phyloP scores from a whole-genome alignment of 139 green algal genomes.

The Auxenochlorella protothecoides region DNA sequence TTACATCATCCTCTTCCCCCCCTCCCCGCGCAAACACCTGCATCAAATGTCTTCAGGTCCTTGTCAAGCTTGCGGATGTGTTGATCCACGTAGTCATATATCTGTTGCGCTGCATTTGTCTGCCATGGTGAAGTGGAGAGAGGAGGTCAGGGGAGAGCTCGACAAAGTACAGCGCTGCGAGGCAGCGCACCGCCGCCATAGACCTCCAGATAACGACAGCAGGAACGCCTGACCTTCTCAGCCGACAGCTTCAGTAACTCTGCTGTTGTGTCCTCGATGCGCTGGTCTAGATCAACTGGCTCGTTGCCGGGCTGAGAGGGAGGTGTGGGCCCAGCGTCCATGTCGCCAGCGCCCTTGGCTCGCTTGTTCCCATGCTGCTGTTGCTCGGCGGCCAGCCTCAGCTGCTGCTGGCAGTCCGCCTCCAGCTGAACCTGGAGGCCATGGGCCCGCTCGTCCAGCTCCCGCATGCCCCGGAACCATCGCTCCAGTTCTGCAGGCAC shows the following conservation, averaged over 20 bases:
- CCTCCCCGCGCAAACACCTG: constrained; percentile 1
- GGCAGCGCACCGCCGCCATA: not conserved
- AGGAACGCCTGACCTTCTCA: not conserved
- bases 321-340: not conserved
- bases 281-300: not conserved
- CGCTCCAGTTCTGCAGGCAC: constrained; percentile 49
- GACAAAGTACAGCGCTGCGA: not conserved
- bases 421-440: constrained; percentile 36
- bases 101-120: constrained; percentile 44
- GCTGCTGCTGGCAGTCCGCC: constrained; percentile 23
- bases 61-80: constrained; percentile 63
- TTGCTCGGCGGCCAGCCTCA: constrained; percentile 11
- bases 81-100: constrained; percentile 75
- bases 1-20: not conserved
- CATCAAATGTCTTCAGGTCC: constrained; percentile 48
- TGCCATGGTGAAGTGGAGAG: no score
- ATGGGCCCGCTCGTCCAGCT: constrained; percentile 44
- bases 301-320: not conserved
- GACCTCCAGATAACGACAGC: not conserved
- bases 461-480: constrained; percentile 44
- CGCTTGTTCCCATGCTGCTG: constrained; percentile 2
- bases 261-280: not conserved
- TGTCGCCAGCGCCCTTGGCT: not conserved
- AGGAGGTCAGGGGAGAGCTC: not conserved
- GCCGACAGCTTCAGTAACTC: not conserved